Conservation (phyloP, 2,329 filamentous ascomycete genomes). For the Setomelanomma holmii region DNA sequence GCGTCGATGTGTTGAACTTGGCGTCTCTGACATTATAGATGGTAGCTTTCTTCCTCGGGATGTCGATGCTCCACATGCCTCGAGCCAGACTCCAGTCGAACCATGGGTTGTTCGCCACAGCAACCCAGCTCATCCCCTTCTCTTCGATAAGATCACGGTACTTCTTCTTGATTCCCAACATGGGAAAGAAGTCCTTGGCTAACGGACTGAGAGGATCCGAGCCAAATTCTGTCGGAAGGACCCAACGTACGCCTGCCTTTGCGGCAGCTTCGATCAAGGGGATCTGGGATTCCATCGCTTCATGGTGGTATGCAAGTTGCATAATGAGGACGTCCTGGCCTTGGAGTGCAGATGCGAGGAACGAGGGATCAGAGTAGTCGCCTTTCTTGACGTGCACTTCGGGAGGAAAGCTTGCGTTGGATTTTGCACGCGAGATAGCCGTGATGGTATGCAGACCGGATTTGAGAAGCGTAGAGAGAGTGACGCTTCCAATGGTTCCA, state of each 20-base stretch:
- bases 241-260: slow-evolving; percentile 8
- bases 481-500: slow-evolving; percentile 48
- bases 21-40: slow-evolving; percentile 2
- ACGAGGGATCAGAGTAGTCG: slow-evolving; percentile 56
- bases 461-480: slow-evolving; percentile 48
- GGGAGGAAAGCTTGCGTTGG: slow-evolving; percentile 48
- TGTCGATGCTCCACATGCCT: slow-evolving; percentile 6
- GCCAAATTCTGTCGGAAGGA: slow-evolving; percentile 12
- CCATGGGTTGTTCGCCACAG: slow-evolving; percentile 9
- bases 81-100: slow-evolving; percentile 9
- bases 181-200: neutral
- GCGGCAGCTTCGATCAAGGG: slow-evolving; percentile 8
- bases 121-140: slow-evolving; percentile 8
- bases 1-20: slow-evolving; percentile 9
- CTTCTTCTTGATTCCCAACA: slow-evolving; percentile 9
- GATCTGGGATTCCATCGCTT: slow-evolving; percentile 1
- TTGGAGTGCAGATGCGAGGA: slow-evolving; percentile 40
- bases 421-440: slow-evolving; percentile 55
- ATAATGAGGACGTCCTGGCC: slow-evolving; percentile 44
- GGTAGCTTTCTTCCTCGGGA: slow-evolving; percentile 4
- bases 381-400: slow-evolving; percentile 50
- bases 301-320: slow-evolving; percentile 4
- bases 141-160: slow-evolving; percentile 11
- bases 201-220: slow-evolving; percentile 3
- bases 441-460: slow-evolving; percentile 58